phyloP scores from a whole-genome alignment of 768 basidiomycete genomes.

The Boletus edulis region DNA sequence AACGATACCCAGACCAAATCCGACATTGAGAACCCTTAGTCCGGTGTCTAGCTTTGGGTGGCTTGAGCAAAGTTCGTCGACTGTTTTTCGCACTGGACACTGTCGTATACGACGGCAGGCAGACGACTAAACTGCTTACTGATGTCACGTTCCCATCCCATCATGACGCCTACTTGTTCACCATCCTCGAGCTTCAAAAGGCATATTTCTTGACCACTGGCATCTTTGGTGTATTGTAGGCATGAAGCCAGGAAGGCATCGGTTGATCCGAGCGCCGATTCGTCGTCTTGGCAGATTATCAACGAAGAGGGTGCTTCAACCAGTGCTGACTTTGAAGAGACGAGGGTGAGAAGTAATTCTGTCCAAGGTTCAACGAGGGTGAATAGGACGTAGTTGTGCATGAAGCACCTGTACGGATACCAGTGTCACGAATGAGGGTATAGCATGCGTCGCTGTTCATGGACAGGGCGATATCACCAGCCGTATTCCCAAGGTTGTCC shows the following conservation, averaged over 20 bases:
- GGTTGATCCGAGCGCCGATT: slow-evolving; percentile 58
- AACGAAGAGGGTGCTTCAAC: slow-evolving; percentile 31
- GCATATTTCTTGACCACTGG: slow-evolving; percentile 80
- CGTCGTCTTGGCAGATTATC: slow-evolving; percentile 49
- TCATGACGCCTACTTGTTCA: slow-evolving; percentile 96
- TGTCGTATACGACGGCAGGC: slow-evolving; percentile 11
- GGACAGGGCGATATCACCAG: slow-evolving; percentile 88
- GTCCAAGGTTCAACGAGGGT: slow-evolving; percentile 9
- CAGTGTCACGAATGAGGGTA: slow-evolving; percentile 82
- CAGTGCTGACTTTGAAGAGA: slow-evolving; percentile 45
- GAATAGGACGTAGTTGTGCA: slow-evolving; percentile 1
- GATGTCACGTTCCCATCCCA: slow-evolving; percentile 94
- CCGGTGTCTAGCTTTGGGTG: slow-evolving; percentile 45
- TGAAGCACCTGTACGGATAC: slow-evolving; percentile 78
- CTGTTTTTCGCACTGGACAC: slow-evolving; percentile 71
- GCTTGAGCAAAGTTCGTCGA: slow-evolving; percentile 53
- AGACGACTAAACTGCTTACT: slow-evolving; percentile 42
- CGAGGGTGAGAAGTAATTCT: slow-evolving; percentile 71
- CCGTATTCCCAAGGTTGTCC: slow-evolving; percentile 76
- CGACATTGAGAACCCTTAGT: slow-evolving; percentile 81
- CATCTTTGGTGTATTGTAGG: slow-evolving; percentile 67
- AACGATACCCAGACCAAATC: slow-evolving; percentile 93
- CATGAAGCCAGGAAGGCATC: slow-evolving; percentile 69
- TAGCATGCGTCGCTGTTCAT: slow-evolving; percentile 78
- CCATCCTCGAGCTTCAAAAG: slow-evolving; percentile 56